phyloP scores from a whole-genome alignment of 768 basidiomycete species.

The Amanita rimosa region DNA sequence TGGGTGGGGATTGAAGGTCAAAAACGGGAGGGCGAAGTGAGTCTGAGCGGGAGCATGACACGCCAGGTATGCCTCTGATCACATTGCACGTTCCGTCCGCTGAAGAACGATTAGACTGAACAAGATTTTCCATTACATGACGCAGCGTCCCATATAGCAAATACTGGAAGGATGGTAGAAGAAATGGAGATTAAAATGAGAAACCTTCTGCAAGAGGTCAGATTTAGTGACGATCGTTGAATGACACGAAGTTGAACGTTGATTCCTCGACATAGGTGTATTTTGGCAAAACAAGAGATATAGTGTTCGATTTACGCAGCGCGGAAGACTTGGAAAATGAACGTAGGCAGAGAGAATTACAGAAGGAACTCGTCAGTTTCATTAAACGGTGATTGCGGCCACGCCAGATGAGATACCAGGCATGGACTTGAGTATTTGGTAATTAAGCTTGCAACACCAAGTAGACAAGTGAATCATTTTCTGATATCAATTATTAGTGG shows the following conservation, averaged over 20 bases:
- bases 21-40: conserved; percentile 67
- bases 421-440: neutral
- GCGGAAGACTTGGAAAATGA: conserved; percentile 78
- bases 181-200: conserved; percentile 99
- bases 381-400: conserved; percentile 49
- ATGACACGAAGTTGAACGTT: neutral
- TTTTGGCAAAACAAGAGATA: conserved; percentile 94
- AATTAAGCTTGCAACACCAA: neutral
- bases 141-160: conserved; percentile 76
- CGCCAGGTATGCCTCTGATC: conserved; percentile 55
- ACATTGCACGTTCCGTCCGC: conserved; percentile 1
- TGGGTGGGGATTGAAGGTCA: conserved; percentile 28
- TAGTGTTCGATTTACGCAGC: conserved; percentile 86
- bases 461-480: neutral
- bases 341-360: conserved; percentile 70
- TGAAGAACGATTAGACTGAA: conserved; percentile 46
- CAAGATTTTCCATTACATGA: conserved; percentile 80
- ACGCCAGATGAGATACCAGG: neutral
- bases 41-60: conserved; percentile 93
- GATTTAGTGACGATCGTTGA: conserved; percentile 6
- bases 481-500: conserved; percentile 14
- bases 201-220: conserved; percentile 80
- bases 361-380: conserved; percentile 84
- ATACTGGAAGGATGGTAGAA: conserved; percentile 93
- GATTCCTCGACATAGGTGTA: conserved; percentile 48